Base-by-base conservation (phyloP, 306 rosid species). In the Neltuma alba region DNA sequence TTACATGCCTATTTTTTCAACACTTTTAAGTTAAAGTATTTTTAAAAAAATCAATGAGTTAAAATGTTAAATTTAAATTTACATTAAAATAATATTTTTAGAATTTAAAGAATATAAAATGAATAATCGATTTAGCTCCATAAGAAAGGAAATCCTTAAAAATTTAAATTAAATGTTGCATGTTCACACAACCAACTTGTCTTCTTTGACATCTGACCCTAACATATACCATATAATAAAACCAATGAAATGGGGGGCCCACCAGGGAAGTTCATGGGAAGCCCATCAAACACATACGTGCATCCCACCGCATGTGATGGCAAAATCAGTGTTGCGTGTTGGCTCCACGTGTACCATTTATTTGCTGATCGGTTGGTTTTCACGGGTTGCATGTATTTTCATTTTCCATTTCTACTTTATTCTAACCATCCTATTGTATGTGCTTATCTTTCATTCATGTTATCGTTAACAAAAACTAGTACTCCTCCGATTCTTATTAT, bases 271-370 rank as follows among this genome's bases (percentile, higher is more conserved):
- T 2, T 60, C 66, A 60, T 28, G 66, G 68, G 72, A 20, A 25
- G 12, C 63, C 42, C 44, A 48, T 16, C 76, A 18, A 27, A 6
- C 2, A 11, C 63, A 33, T 48, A 33, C 76, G 76, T 72, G 76
- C 76, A 72, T 72, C 76, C 76, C 76, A 33, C 76, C 62, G 62
- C 61, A 31, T 72, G 63, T 31, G 60, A 72, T 72, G 20, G 45
- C 11, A 31, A 33, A 48, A 6, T 23, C 76, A 12, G 61, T 28
- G 42, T 9, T 28, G 16, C 60, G n/a, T 5, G n/a, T 6, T 30
- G 28, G 34, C 63, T 45, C 76, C 76, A 72, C 63, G 76, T 50
- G 76, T 33, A 16, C 63, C 61, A 5, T 48, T 72, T 21, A 23
- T 14, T 27, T 68, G 10, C 12, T 40, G 0, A 48, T 72, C 62